Evolutionary conservation across 2,329 filamentous ascomycete species (phyloP), one percentile per base, ranked within the genome.

Genomic region (Aphanocladium album): DNA sequence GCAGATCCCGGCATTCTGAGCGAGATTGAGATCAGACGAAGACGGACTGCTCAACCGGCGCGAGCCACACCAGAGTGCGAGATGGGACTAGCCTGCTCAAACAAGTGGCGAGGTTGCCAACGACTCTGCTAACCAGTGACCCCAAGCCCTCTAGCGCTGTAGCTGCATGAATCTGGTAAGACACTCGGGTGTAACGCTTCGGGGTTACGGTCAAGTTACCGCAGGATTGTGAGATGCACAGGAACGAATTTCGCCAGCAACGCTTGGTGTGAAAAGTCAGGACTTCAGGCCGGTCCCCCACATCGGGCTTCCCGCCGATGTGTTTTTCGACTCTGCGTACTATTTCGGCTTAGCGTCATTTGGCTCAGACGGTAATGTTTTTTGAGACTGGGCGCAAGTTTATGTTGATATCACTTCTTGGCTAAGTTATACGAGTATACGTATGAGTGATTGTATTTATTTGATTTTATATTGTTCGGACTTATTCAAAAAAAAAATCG

Each of bases 1-100:
- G 17, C 37, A 33, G 46, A 33, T 17, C 6, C 46, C 56, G 56
- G 56, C 56, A 58, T 58, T 51, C 25, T 35, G 46, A 51, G 56
- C 56, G 56, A 43, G 39, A 19, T 43, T 30, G 30, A 25, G 47
- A 49, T 57, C 30, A 21, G 54, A 30, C 14, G 41, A 27, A 41
- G 30, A 49, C 25, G 54, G 30, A 49, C 45, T 49, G 27, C 47
- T 49, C 14, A 49, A 39, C 30, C 17, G 41, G 25, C 7, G 11
- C 45, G 45, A 30, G 21, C 55, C 55, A 19, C 55, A 27, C 33
- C 33, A 9, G 45, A 41, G 19, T 16, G 8, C 14, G 17, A 25
- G 16, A 17, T 43, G 14, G 35, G 21, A 14, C 52, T 33, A 12
- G 39, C 30, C 6, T 12, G 25, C 25, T 17, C 33, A 19, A 49